phyloP scores from a whole-genome alignment of 2,329 filamentous ascomycete species.

The Monilinia fructicola region DNA sequence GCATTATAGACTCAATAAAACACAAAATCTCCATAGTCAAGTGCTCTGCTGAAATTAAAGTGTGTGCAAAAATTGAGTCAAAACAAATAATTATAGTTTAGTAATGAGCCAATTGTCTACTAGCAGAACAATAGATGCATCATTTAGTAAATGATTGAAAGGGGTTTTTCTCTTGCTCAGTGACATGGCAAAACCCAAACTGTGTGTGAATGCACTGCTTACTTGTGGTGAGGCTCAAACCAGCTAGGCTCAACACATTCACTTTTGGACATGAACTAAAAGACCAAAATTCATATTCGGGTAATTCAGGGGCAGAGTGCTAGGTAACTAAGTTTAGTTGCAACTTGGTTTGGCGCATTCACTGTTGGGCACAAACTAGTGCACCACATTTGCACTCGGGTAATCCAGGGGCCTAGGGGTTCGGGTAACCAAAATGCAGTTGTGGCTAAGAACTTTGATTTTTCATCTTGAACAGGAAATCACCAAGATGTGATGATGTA shows the following conservation, averaged over 20 bases:
- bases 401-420: background rate
- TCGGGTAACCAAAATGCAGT: background rate
- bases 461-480: background rate
- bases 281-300: background rate
- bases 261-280: background rate
- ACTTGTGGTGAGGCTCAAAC: background rate
- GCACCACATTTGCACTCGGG: background rate
- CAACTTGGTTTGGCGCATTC: background rate
- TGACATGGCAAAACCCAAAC: background rate
- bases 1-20: background rate
- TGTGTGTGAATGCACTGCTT: background rate
- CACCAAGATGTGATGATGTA: background rate
- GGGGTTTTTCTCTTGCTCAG: background rate
- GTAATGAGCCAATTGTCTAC: background rate
- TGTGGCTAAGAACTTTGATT: background rate
- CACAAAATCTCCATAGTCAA: background rate
- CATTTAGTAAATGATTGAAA: conserved; percentile 4
- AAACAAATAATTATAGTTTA: background rate
- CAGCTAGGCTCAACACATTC: background rate
- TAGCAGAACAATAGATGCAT: background rate
- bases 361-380: too few relatives aligned
- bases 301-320: background rate
- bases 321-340: background rate
- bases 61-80: background rate
- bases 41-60: background rate